These are phyloP conservation scores for Ogataea degrootiae DNA, from an alignment of 805 yeast genomes.

Conservation along the genomic window DNA sequence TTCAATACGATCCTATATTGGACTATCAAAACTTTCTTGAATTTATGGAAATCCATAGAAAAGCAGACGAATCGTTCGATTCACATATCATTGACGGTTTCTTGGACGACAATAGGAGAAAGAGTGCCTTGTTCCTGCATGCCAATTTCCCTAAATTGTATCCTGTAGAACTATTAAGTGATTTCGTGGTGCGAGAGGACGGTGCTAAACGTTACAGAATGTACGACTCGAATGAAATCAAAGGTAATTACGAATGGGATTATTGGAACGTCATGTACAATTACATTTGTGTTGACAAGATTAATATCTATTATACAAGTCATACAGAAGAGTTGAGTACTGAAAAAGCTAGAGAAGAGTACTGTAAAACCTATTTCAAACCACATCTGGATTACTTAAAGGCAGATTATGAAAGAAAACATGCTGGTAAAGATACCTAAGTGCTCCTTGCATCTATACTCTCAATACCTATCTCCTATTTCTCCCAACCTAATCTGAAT, in stretches of 20 bases:
- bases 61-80: slow-evolving; percentile 15
- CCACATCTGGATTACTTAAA: slow-evolving; percentile 15
- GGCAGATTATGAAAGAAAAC: not conserved
- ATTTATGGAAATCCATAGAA: slow-evolving; percentile 14
- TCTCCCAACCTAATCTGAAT: too few relatives aligned
- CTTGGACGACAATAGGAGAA: slow-evolving; percentile 19
- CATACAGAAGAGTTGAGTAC: slow-evolving; percentile 5
- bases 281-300: slow-evolving; percentile 12
- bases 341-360: slow-evolving; percentile 11
- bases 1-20: slow-evolving; percentile 42
- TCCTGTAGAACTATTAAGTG: slow-evolving; percentile 38
- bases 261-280: slow-evolving; percentile 20
- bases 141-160: slow-evolving; percentile 45
- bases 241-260: slow-evolving; percentile 16
- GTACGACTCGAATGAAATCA: slow-evolving; percentile 9
- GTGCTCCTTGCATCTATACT: too few relatives aligned
- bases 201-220: slow-evolving; percentile 9
- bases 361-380: slow-evolving; percentile 13
- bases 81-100: slow-evolving; percentile 7
- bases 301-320: slow-evolving; percentile 14
- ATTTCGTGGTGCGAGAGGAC: slow-evolving; percentile 9
- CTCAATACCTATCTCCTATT: too few relatives aligned
- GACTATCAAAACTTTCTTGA: slow-evolving; percentile 26
- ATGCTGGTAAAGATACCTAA: not conserved
- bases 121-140: slow-evolving; percentile 29